Percentiles rank a stretch among this genome's conserved stretches.
phyloP scores from a whole-genome alignment of 139 green algal genomes.

The Coccomyxa sp. region DNA sequence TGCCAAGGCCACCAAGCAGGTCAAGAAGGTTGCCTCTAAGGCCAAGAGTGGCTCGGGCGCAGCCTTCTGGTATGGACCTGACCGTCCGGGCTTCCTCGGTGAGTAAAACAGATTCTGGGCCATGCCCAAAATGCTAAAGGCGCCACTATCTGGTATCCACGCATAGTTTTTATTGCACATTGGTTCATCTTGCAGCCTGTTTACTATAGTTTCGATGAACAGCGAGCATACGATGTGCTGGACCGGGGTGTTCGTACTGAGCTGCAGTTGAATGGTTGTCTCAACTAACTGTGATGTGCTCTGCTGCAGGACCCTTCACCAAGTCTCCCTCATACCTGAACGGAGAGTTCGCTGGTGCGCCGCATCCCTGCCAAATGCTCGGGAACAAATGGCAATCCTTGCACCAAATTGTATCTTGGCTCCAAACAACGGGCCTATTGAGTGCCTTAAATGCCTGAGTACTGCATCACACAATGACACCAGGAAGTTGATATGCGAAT shows the following conservation, averaged over 20 bases:
- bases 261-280: not conserved
- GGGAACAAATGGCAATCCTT: not conserved
- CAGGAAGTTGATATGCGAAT: too few relatives aligned
- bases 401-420: not conserved
- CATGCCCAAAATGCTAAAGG: not conserved
- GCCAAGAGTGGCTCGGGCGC: not conserved
- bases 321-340: constrained; percentile 57
- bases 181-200: not conserved
- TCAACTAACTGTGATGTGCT: not conserved
- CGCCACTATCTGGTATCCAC: not conserved
- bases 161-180: not conserved
- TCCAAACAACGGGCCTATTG: too few relatives aligned
- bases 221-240: not conserved
- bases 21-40: constrained; percentile 22
- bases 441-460: too few relatives aligned
- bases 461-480: too few relatives aligned
- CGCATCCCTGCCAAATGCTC: not conserved
- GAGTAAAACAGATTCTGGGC: not conserved
- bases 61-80: constrained; percentile 65
- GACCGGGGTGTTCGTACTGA: not conserved
- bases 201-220: too few relatives aligned
- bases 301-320: constrained; percentile 67
- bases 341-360: constrained; percentile 30
- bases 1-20: constrained; percentile 6
- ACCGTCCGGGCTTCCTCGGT: constrained; percentile 85